A percentile compares a stretch with the other conserved stretches of the same genome.
phyloP scores from a whole-genome alignment of 306 rosid species.

The Pueraria montana region DNA sequence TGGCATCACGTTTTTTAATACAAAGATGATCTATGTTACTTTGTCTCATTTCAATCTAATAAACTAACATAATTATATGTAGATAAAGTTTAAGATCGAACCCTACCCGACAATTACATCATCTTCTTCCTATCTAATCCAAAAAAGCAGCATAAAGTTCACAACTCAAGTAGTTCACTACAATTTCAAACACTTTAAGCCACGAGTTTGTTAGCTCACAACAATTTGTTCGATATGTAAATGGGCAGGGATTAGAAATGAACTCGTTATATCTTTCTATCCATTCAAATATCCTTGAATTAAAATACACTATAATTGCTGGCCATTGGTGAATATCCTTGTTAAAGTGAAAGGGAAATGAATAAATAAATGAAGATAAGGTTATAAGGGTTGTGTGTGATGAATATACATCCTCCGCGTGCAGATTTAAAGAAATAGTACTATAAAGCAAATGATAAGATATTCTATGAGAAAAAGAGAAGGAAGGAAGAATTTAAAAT shows the following conservation, averaged over 20 bases:
- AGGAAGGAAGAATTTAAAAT: neutral
- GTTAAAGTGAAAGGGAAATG: neutral
- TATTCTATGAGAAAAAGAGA: neutral
- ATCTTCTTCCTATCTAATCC: slow-evolving; percentile 39
- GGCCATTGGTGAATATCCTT: slow-evolving; percentile 15
- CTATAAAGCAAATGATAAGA: neutral
- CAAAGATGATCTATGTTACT: slow-evolving; percentile 19
- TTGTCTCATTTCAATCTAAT: slow-evolving; percentile 34
- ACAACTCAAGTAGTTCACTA: neutral
- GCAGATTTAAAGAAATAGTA: neutral
- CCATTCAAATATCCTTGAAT: slow-evolving; percentile 36
- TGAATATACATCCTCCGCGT: neutral
- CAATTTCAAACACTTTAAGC: neutral
- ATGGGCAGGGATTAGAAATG: slow-evolving; percentile 39
- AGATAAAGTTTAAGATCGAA: slow-evolving; percentile 46
- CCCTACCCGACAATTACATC: slow-evolving; percentile 53
- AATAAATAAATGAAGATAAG: neutral
- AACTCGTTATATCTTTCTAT: slow-evolving; percentile 36
- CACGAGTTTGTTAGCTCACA: neutral
- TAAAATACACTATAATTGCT: slow-evolving; percentile 26
- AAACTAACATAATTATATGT: slow-evolving; percentile 20
- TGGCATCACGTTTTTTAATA: slow-evolving; percentile 45
- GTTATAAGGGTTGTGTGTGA: neutral
- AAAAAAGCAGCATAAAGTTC: slow-evolving; percentile 13
- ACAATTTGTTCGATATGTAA: neutral